Conservation (phyloP, 768 basidiomycete genomes). For the Flagelloscypha sp. region DNA sequence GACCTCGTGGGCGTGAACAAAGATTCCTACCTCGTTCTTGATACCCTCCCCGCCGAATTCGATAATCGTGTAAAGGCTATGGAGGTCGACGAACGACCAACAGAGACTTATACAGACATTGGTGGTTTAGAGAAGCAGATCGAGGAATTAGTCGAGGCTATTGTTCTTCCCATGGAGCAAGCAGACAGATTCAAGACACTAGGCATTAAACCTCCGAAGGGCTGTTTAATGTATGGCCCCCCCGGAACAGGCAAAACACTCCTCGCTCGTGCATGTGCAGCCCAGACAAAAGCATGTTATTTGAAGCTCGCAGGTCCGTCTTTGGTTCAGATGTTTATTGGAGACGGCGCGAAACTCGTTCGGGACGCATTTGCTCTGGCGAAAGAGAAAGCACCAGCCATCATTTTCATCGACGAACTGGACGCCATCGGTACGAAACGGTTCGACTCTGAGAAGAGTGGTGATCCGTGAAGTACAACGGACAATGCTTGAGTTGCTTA, state of each 20-base stretch:
- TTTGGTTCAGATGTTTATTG: constrained; percentile 99
- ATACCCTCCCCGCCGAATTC: constrained; percentile 93
- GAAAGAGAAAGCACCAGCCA: constrained; percentile 97
- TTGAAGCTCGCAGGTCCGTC: constrained; percentile 96
- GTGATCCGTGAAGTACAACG: constrained; percentile 99
- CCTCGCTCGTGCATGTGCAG: constrained; percentile 94
- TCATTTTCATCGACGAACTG: constrained; percentile 97
- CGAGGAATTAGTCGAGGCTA: constrained; percentile 95
- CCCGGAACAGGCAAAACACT: constrained; percentile 99
- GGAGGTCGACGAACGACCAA: constrained; percentile 98
- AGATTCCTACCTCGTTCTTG: constrained; percentile 95
- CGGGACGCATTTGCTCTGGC: constrained; percentile 97
- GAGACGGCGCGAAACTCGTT: constrained; percentile 97
- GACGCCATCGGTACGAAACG: constrained; percentile 99
- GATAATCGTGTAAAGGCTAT: constrained; percentile 98
- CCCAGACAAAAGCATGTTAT: constrained; percentile 96
- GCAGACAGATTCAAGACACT: constrained; percentile 96
- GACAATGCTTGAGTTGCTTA: constrained; percentile 98
- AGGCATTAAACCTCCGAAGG: constrained; percentile 97
- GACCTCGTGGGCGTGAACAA: constrained; percentile 99
- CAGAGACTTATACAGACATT: constrained; percentile 95
- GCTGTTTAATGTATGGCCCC: constrained; percentile 97
- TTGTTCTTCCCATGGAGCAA: constrained; percentile 97
- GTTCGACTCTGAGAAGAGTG: constrained; percentile 97
- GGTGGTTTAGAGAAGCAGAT: constrained; percentile 99